These are phyloP conservation scores for Fusarium pseudonygamai DNA, from an alignment of 2,329 filamentous ascomycete genomes.

Conservation along the genomic window DNA sequence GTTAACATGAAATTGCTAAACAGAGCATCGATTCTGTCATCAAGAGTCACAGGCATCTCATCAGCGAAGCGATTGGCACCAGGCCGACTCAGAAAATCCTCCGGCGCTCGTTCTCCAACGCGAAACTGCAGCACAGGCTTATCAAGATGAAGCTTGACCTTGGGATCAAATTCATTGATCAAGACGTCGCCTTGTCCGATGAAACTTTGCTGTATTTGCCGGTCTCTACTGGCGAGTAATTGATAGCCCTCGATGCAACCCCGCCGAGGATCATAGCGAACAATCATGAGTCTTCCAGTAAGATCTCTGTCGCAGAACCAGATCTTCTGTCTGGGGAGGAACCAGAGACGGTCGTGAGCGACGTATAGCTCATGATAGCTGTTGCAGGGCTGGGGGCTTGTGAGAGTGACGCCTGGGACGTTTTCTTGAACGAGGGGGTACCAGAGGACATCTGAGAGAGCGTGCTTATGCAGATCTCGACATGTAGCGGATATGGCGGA, in stretches of 20 bases:
- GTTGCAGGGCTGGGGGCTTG: conserved; percentile 64
- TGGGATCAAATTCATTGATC: conserved; percentile 77
- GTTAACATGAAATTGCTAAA: conserved; percentile 76
- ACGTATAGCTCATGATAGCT: conserved; percentile 78
- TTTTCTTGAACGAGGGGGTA: conserved; percentile 73
- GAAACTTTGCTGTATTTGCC: conserved; percentile 70
- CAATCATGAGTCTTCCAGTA: conserved; percentile 78
- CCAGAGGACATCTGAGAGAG: conserved; percentile 77
- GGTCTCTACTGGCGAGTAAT: conserved; percentile 71
- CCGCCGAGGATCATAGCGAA: conserved; percentile 77
- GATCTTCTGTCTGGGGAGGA: conserved; percentile 79
- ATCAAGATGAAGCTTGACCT: conserved; percentile 76
- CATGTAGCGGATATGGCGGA: conserved; percentile 68
- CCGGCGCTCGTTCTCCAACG: conserved; percentile 18
- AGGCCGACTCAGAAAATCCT: conserved; percentile 20
- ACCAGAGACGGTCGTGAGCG: conserved; percentile 84
- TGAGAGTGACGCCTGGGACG: conserved; percentile 65
- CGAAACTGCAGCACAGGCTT: conserved; percentile 73
- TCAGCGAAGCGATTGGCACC: conserved; percentile 55
- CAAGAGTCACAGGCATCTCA: conserved; percentile 63
- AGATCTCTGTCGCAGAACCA: conserved; percentile 85
- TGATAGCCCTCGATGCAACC: conserved; percentile 85
- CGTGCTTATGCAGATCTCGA: conserved; percentile 66
- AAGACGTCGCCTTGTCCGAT: conserved; percentile 70
- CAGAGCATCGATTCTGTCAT: conserved; percentile 58